Conservation (phyloP, 2,329 filamentous ascomycete species). For the Phoma sp. region DNA sequence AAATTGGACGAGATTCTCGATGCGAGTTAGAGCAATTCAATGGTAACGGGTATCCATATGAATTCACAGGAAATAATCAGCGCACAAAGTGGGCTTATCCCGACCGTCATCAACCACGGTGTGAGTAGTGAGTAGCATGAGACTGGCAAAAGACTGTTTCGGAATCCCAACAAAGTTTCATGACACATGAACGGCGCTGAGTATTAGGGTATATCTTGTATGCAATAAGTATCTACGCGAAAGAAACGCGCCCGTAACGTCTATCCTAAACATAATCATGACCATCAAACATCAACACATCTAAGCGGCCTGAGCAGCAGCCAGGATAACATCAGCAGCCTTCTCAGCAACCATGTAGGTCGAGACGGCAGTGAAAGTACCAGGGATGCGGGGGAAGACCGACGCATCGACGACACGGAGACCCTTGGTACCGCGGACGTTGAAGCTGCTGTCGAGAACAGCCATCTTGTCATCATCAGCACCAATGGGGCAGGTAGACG, state of each 20-base stretch:
- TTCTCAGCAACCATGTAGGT: slow-evolving; percentile 68
- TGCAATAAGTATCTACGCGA: slow-evolving; percentile 5
- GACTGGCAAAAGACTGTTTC: too few relatives aligned
- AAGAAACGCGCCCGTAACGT: not conserved
- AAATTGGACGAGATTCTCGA: too few relatives aligned
- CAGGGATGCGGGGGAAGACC: slow-evolving; percentile 52
- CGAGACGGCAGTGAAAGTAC: slow-evolving; percentile 60
- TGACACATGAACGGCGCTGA: too few relatives aligned
- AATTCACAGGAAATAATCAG: too few relatives aligned
- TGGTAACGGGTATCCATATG: too few relatives aligned
- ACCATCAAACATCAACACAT: not conserved
- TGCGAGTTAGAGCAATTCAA: too few relatives aligned
- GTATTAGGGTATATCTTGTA: not conserved
- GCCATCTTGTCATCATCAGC: slow-evolving; percentile 56
- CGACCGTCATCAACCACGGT: too few relatives aligned
- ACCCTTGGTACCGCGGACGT: slow-evolving; percentile 60
- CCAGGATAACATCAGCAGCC: slow-evolving; percentile 65
- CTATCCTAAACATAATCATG: slow-evolving; percentile 8
- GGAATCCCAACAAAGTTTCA: too few relatives aligned
- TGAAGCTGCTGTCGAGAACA: slow-evolving; percentile 63
- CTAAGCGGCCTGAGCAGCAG: slow-evolving; percentile 18
- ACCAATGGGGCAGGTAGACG: slow-evolving; percentile 66
- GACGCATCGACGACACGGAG: slow-evolving; percentile 58
- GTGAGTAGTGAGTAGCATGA: too few relatives aligned
- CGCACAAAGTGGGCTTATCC: too few relatives aligned